phyloP scores from a whole-genome alignment of 768 basidiomycete species.

The Collybiopsis confluens region DNA sequence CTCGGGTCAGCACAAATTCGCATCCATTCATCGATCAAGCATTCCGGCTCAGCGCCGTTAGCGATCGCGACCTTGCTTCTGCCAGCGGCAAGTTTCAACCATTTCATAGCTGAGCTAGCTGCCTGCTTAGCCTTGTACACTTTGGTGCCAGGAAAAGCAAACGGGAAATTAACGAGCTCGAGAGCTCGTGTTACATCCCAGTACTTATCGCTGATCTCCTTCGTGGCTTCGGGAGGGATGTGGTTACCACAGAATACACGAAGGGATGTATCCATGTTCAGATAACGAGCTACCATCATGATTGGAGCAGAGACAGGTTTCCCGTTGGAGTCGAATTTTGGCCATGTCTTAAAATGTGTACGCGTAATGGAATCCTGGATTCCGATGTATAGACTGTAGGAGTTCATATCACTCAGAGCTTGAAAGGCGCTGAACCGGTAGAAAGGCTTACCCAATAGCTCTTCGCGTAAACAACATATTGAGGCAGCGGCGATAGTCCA shows the following conservation, averaged over 20 bases:
- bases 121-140: slow-evolving; percentile 91
- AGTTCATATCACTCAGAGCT: neutral
- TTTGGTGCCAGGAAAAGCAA: slow-evolving; percentile 94
- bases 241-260: slow-evolving; percentile 93
- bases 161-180: slow-evolving; percentile 97
- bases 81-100: slow-evolving; percentile 74
- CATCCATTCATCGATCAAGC: slow-evolving; percentile 94
- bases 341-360: slow-evolving; percentile 72
- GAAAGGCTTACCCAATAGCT: slow-evolving; percentile 27
- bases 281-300: slow-evolving; percentile 88
- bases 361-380: slow-evolving; percentile 84
- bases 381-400: slow-evolving; percentile 53
- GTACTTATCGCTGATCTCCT: slow-evolving; percentile 88
- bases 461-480: slow-evolving; percentile 86
- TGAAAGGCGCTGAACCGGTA: neutral
- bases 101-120: slow-evolving; percentile 78
- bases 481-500: slow-evolving; percentile 88
- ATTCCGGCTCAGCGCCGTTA: slow-evolving; percentile 72
- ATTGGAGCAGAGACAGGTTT: slow-evolving; percentile 43
- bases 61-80: slow-evolving; percentile 82
- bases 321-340: slow-evolving; percentile 27
- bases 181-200: slow-evolving; percentile 95
- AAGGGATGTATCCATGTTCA: slow-evolving; percentile 98
- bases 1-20: slow-evolving; percentile 59
- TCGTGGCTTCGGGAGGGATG: slow-evolving; percentile 73